Percentiles rank a stretch among this genome's conserved stretches.
Conservation (phyloP, 2,329 filamentous ascomycete genomes). For the Diaporthe ampelina region DNA sequence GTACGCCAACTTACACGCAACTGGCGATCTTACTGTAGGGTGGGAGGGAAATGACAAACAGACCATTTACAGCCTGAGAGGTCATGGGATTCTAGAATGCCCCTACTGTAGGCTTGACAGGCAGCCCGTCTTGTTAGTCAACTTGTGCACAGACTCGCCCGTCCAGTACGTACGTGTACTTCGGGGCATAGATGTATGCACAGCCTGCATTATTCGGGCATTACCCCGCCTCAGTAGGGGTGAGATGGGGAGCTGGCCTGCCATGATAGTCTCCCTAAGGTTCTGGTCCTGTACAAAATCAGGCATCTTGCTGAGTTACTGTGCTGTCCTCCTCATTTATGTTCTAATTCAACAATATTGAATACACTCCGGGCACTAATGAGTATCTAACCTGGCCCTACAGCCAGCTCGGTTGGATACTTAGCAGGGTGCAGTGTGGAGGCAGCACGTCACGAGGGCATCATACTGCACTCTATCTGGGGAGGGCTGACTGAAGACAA, state of each 20-base stretch:
- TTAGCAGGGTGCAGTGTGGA: neutral
- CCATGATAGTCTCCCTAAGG: neutral
- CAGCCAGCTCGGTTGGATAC: neutral
- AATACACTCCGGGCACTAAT: no score
- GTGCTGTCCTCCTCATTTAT: accelerated
- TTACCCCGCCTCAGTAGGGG: conserved; percentile 4
- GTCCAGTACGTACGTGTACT: neutral
- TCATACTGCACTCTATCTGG: neutral
- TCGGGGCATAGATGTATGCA: conserved; percentile 11
- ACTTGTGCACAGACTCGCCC: neutral
- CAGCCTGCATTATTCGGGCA: conserved; percentile 6
- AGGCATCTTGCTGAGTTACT: neutral
- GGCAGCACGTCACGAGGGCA: conserved; percentile 8
- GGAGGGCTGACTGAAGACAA: neutral
- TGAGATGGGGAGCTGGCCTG: neutral
- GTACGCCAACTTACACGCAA: neutral
- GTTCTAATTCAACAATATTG: no score
- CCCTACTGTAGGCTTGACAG: neutral
- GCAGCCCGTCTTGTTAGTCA: no score
- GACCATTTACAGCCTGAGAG: neutral
- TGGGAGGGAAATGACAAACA: neutral
- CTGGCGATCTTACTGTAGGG: neutral
- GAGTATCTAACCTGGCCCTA: neutral
- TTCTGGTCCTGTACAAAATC: neutral
- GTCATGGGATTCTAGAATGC: neutral